Evolutionary conservation across 441 rosid genomes (phyloP).

Genomic region (Pelargonium citronellum): DNA sequence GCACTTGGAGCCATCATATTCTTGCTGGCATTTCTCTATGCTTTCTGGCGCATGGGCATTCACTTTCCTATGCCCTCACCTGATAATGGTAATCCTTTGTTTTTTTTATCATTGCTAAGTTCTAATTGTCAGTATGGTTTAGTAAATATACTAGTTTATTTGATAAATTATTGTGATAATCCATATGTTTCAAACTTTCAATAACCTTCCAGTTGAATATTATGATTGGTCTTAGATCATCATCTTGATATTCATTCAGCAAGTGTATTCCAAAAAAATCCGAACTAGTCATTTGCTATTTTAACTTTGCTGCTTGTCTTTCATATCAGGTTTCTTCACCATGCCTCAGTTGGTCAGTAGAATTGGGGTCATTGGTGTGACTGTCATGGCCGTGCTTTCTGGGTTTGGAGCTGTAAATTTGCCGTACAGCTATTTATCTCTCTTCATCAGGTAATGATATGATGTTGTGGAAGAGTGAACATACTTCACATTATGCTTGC

Average conservation of each 20-base stretch:
- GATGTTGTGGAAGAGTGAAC: neutral
- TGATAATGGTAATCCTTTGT: constrained; percentile 58
- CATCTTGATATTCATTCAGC: neutral
- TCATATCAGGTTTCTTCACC: constrained; percentile 73
- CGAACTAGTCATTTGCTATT: neutral
- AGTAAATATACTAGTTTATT: neutral
- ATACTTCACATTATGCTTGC: neutral
- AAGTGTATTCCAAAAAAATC: neutral
- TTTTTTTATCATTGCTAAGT: constrained; percentile 5
- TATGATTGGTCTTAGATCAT: neutral
- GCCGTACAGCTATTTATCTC: constrained; percentile 95
- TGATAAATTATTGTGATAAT: constrained; percentile 1
- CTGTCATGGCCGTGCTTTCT: constrained; percentile 94
- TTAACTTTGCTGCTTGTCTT: constrained; percentile 15
- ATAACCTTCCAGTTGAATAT: neutral
- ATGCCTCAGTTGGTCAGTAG: constrained; percentile 96
- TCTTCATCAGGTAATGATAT: constrained; percentile 58
- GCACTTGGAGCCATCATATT: constrained; percentile 85
- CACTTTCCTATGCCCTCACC: constrained; percentile 98
- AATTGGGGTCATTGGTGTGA: constrained; percentile 97
- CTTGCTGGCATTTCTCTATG: constrained; percentile 85
- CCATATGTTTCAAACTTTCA: constrained; percentile 1
- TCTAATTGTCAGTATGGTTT: neutral
- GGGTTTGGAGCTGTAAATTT: constrained; percentile 99
- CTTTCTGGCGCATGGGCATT: constrained; percentile 99